Evolutionary conservation across 78 protist species (phyloP).

Genomic region (Dictyostelium firmibasis): DNA sequence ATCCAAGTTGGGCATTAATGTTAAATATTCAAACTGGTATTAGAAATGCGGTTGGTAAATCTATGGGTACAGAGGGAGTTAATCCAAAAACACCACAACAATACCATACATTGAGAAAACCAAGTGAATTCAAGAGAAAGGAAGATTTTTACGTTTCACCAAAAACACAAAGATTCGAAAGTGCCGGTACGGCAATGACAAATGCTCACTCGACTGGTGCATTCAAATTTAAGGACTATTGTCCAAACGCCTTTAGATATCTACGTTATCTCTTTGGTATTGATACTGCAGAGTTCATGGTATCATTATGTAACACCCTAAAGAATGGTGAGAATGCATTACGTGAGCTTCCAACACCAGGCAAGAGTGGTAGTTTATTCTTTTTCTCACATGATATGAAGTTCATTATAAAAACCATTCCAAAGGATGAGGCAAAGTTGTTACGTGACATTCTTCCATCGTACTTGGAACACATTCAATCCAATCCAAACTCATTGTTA

Average conservation of each 20-base stretch:
- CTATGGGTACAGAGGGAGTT: not conserved
- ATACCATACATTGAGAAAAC: constrained; percentile 32
- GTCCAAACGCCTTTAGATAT: constrained; percentile 84
- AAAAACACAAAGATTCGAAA: constrained; percentile 40
- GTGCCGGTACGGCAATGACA: constrained; percentile 46
- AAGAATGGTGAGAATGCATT: constrained; percentile 55
- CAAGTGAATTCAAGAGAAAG: constrained; percentile 31
- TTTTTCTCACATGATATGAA: constrained; percentile 88
- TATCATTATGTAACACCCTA: constrained; percentile 49
- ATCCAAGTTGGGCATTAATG: constrained; percentile 80
- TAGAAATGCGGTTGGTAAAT: constrained; percentile 78
- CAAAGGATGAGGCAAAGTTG: constrained; percentile 87
- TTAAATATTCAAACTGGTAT: constrained; percentile 79
- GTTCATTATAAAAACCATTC: constrained; percentile 95
- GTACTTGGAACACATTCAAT: constrained; percentile 83
- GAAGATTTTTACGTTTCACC: constrained; percentile 62
- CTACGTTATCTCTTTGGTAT: constrained; percentile 76
- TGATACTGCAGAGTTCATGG: constrained; percentile 79
- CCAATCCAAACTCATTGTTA: constrained; percentile 89
- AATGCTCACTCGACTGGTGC: constrained; percentile 80
- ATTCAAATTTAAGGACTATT: constrained; percentile 84
- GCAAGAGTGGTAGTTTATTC: constrained; percentile 91
- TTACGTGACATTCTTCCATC: constrained; percentile 85
- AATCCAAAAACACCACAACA: constrained; percentile 27
- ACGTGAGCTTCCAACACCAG: constrained; percentile 92